phyloP scores from a whole-genome alignment of 805 yeast genomes.

The Starmerella tilneyi region DNA sequence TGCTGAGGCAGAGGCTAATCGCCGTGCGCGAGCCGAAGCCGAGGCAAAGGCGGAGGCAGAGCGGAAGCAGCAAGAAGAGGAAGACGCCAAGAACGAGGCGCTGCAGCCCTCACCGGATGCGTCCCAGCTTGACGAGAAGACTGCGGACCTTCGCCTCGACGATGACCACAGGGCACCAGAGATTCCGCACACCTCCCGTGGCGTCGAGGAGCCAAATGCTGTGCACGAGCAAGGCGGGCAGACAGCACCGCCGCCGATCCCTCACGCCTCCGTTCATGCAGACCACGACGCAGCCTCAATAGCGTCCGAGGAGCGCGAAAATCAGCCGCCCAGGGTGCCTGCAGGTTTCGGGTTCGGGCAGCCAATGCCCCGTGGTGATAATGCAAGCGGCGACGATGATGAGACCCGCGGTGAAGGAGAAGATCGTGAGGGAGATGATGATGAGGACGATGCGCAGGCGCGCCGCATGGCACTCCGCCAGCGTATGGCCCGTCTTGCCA shows the following conservation, averaged over 20 bases:
- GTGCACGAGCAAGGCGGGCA: neutral
- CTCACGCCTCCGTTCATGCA: too few species aligned
- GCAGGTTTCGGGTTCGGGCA: conserved; percentile 6
- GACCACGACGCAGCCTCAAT: too few species aligned
- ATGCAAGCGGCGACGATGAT: neutral
- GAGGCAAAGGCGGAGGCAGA: conserved; percentile 7
- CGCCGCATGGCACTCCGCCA: conserved; percentile 70
- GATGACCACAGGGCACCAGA: too few species aligned
- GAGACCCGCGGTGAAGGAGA: neutral
- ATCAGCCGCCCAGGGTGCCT: neutral
- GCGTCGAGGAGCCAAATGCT: neutral
- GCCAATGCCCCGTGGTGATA: conserved; percentile 1
- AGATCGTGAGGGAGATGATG: conserved; percentile 19
- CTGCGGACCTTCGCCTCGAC: conserved; percentile 8
- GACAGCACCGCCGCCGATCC: neutral
- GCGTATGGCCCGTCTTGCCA: conserved; percentile 92
- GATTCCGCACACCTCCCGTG: too few species aligned
- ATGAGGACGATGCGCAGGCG: conserved; percentile 41
- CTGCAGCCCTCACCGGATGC: conserved; percentile 5
- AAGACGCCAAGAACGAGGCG: conserved; percentile 10
- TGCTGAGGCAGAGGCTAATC: conserved; percentile 18
- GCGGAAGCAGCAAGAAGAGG: conserved; percentile 5
- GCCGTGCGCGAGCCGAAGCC: conserved; percentile 12
- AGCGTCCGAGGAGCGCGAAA: neutral
- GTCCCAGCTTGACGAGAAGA: conserved; percentile 6